Evolutionary conservation across 257 asterid species (phyloP).

Genomic region (Leonotis leonurus): DNA sequence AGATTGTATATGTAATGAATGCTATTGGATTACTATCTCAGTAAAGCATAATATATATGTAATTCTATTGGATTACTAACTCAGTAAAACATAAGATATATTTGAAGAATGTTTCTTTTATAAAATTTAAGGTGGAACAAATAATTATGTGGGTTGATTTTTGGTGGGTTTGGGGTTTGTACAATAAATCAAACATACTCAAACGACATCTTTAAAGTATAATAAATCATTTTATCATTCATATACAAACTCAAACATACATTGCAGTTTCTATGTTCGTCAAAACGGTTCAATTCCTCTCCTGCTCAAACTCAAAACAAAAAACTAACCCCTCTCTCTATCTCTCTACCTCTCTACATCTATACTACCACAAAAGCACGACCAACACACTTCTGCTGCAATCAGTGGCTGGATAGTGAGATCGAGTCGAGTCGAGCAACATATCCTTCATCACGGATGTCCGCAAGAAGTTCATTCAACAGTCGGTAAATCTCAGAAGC

Average conservation of each 20-base stretch:
- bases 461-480: conserved; percentile 48
- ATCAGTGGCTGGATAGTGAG: background rate
- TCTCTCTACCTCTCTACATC: too few species aligned
- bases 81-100: too few species aligned
- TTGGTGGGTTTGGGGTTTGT: conserved; percentile 11
- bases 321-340: too few species aligned
- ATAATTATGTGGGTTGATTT: background rate
- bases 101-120: background rate
- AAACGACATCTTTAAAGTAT: too few species aligned
- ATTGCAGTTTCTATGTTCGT: too few species aligned
- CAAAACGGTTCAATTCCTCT: too few species aligned
- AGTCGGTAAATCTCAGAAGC: conserved; percentile 43
- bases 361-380: background rate
- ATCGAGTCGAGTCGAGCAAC: conserved; percentile 17
- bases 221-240: too few species aligned
- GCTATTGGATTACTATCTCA: conserved; percentile 61
- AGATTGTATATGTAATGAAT: background rate
- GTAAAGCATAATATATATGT: conserved; percentile 55
- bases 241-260: too few species aligned
- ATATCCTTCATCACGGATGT: conserved; percentile 56
- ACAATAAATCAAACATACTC: too few species aligned
- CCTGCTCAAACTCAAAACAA: too few species aligned
- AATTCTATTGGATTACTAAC: too few species aligned
- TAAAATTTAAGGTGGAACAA: background rate
- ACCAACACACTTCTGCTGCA: conserved; percentile 9